These are phyloP conservation scores for Lentinula aciculospora DNA, from an alignment of 768 basidiomycete species.

Conservation along the genomic window DNA sequence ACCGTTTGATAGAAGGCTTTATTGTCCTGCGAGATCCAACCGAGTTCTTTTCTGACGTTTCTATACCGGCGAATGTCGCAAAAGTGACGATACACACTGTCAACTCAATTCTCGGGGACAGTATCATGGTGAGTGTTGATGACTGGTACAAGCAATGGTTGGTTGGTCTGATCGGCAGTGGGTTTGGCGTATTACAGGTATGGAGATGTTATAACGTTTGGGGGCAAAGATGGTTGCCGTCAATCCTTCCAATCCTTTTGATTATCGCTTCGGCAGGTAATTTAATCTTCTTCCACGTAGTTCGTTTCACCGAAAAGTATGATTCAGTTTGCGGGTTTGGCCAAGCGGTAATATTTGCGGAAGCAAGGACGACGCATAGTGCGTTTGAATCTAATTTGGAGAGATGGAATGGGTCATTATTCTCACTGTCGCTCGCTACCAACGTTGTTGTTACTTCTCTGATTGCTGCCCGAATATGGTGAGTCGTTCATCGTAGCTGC, in stretches of 20 bases:
- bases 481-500: neutral
- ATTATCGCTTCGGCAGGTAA: slow-evolving; percentile 24
- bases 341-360: slow-evolving; percentile 23
- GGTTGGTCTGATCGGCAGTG: neutral
- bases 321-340: slow-evolving; percentile 24
- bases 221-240: slow-evolving; percentile 24
- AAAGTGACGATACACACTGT: slow-evolving; percentile 28
- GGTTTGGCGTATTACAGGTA: neutral
- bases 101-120: slow-evolving; percentile 26
- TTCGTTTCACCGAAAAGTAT: neutral
- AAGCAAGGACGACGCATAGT: slow-evolving; percentile 20
- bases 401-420: slow-evolving; percentile 28
- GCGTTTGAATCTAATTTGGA: slow-evolving; percentile 26
- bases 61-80: slow-evolving; percentile 27
- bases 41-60: slow-evolving; percentile 26
- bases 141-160: neutral
- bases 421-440: slow-evolving; percentile 25
- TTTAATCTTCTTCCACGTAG: neutral
- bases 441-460: slow-evolving; percentile 26
- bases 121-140: slow-evolving; percentile 15
- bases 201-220: slow-evolving; percentile 27
- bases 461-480: slow-evolving; percentile 29
- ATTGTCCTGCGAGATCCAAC: slow-evolving; percentile 22
- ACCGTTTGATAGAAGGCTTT: slow-evolving; percentile 28
- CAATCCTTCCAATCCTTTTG: slow-evolving; percentile 21